A percentile compares a stretch with the other conserved stretches of the same genome.
Conservation (phyloP, 345 rosid genomes). For the Clausena lansium region DNA sequence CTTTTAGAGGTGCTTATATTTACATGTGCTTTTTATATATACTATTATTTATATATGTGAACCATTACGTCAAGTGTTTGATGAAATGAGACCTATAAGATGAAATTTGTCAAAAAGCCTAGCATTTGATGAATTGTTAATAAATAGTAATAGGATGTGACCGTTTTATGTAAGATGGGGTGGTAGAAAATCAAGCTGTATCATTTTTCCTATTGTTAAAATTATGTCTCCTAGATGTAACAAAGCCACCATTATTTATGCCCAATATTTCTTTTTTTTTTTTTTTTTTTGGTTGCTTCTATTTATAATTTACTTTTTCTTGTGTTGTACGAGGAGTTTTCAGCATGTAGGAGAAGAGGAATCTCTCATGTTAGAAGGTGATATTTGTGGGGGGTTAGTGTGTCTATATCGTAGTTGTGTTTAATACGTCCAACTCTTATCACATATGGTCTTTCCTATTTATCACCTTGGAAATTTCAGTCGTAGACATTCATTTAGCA, state of each 20-base stretch:
- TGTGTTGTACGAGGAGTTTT: slow-evolving; percentile 56
- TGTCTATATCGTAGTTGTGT: no score
- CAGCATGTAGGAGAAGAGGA: slow-evolving; percentile 79
- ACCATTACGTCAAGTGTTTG: not conserved
- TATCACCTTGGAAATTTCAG: no score
- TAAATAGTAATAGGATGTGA: not conserved
- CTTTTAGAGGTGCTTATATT: no score
- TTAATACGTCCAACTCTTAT: no score
- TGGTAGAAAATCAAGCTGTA: not conserved
- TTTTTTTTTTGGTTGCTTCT: no score
- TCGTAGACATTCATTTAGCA: no score
- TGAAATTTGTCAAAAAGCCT: not conserved
- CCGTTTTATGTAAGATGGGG: not conserved
- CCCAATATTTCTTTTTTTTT: not conserved
- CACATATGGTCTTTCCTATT: no score
- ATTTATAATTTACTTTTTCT: slow-evolving; percentile 1
- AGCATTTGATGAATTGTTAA: not conserved
- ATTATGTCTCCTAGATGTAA: slow-evolving; percentile 2
- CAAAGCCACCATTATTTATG: not conserved
- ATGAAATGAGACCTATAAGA: not conserved
- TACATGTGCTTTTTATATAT: no score
- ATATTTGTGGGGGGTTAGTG: slow-evolving; percentile 75
- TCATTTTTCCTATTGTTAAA: no score
- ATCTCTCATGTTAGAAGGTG: slow-evolving; percentile 64
- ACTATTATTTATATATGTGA: no score